Conservation (phyloP, 306 rosid species). For the Cercis canadensis region DNA sequence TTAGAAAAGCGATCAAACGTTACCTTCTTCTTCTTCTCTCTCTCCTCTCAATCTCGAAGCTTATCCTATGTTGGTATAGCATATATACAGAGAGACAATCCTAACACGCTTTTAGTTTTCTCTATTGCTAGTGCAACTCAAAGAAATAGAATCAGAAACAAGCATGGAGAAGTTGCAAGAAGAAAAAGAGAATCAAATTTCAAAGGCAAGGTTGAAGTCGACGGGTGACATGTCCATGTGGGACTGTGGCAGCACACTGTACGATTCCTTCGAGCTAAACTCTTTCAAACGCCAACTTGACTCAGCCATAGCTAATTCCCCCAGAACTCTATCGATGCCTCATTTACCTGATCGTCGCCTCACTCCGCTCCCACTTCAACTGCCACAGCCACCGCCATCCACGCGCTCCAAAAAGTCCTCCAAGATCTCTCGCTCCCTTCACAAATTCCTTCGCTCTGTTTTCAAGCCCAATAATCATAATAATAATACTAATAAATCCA, state of each 20-base stretch:
- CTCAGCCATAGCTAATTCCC: slow-evolving; percentile 65
- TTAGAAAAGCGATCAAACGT: slow-evolving; percentile 26
- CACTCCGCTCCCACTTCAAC: slow-evolving; percentile 3
- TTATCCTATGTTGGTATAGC: too few species aligned
- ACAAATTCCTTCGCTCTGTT: slow-evolving; percentile 68
- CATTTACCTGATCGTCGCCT: slow-evolving; percentile 49
- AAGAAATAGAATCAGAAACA: not conserved
- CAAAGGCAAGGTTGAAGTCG: too few species aligned
- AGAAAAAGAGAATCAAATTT: slow-evolving; percentile 16
- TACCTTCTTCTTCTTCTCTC: not conserved
- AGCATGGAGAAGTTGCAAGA: slow-evolving; percentile 31
- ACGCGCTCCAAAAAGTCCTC: slow-evolving; percentile 44
- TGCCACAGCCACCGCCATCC: not conserved
- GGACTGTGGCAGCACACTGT: slow-evolving; percentile 95
- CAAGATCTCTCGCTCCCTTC: slow-evolving; percentile 70
- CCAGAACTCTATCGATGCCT: slow-evolving; percentile 76
- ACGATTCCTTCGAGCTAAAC: slow-evolving; percentile 88
- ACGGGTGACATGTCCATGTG: slow-evolving; percentile 40
- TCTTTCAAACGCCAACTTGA: slow-evolving; percentile 77
- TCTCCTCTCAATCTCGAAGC: slow-evolving; percentile 1
- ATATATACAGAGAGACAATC: too few species aligned
- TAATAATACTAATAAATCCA: slow-evolving; percentile 29
- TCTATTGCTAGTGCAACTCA: too few species aligned
- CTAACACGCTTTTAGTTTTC: too few species aligned
- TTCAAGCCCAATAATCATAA: slow-evolving; percentile 55